Percentiles rank a stretch among this genome's conserved stretches.
Evolutionary conservation across 1,284 basidiomycete genomes (phyloP).

Genomic region (Acaromyces ingoldii): DNA sequence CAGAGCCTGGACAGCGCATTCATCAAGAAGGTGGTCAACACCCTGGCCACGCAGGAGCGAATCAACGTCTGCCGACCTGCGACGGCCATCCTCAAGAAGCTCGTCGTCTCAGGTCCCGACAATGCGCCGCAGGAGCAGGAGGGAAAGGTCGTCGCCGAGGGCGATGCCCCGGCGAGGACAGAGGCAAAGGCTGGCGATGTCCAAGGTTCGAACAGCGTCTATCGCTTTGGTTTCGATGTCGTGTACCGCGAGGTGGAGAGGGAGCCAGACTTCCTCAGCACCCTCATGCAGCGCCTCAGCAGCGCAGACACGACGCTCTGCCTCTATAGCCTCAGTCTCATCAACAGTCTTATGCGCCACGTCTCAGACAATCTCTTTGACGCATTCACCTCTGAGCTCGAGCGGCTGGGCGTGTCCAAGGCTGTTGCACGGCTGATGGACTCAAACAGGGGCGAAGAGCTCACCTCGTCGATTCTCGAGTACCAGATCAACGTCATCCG

Average conservation of each 20-base stretch:
- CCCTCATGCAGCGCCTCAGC: conserved; percentile 41
- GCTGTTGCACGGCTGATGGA: conserved; percentile 64
- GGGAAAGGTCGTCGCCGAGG: conserved; percentile 15
- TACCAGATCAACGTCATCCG: conserved; percentile 84
- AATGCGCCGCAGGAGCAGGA: conserved; percentile 21
- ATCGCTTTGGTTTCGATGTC: conserved; percentile 41
- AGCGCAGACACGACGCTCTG: conserved; percentile 48
- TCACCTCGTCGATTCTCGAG: conserved; percentile 78
- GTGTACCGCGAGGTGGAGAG: conserved; percentile 38
- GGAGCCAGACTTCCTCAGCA: conserved; percentile 40
- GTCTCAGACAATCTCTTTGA: conserved; percentile 72
- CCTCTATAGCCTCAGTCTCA: conserved; percentile 54
- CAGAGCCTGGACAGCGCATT: conserved; percentile 65
- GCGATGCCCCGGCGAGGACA: not conserved
- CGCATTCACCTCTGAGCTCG: conserved; percentile 70
- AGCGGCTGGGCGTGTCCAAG: conserved; percentile 72
- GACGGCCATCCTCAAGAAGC: conserved; percentile 81
- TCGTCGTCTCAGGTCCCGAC: conserved; percentile 57
- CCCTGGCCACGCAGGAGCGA: conserved; percentile 57
- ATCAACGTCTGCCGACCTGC: conserved; percentile 93
- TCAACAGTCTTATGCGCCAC: conserved; percentile 77
- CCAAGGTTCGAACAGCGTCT: conserved; percentile 10
- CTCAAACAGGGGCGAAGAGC: conserved; percentile 74
- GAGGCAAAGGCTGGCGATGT: conserved; percentile 4
- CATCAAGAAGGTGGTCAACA: conserved; percentile 70